phyloP scores from a whole-genome alignment of 1,139 yeast species.

The Debaryomyces subglobosus region DNA sequence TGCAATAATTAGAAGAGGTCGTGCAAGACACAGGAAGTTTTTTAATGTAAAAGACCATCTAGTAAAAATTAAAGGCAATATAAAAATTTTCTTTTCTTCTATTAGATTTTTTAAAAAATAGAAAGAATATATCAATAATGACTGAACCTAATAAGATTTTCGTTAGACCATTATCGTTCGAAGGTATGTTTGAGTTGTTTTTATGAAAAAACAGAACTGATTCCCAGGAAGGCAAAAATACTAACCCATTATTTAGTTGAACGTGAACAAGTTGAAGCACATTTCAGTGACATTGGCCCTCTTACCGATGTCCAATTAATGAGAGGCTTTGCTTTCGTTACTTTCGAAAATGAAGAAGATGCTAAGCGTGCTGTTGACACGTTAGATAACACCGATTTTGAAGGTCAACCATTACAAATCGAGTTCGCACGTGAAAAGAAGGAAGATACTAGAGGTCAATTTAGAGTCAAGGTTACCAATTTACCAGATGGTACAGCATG shows the following conservation, averaged over 20 bases:
- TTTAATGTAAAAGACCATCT: not conserved
- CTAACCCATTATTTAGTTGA: constrained; percentile 27
- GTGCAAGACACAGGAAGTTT: not conserved
- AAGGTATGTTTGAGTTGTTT: constrained; percentile 23
- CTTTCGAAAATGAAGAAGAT: constrained; percentile 65
- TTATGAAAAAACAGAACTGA: not conserved
- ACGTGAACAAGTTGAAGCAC: constrained; percentile 65
- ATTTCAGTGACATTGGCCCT: constrained; percentile 66
- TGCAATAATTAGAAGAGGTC: constrained; percentile 1
- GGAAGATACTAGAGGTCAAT: constrained; percentile 67
- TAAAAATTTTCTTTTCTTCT: constrained; percentile 7
- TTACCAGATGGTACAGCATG: constrained; percentile 78
- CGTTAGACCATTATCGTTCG: constrained; percentile 44
- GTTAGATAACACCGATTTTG: constrained; percentile 57
- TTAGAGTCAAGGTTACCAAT: constrained; percentile 67
- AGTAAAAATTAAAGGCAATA: not conserved
- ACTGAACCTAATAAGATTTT: constrained; percentile 39
- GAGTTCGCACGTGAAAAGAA: constrained; percentile 69
- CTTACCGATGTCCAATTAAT: constrained; percentile 67
- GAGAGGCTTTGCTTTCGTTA: constrained; percentile 79
- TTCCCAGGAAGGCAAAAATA: not conserved
- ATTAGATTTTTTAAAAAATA: constrained; percentile 1
- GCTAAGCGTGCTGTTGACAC: constrained; percentile 70
- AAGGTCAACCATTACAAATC: constrained; percentile 66
- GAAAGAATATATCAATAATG: constrained; percentile 16